Percentiles rank a stretch among this genome's conserved stretches.
Conservation (phyloP, 2,329 filamentous ascomycete species). For the Fusarium sp. region DNA sequence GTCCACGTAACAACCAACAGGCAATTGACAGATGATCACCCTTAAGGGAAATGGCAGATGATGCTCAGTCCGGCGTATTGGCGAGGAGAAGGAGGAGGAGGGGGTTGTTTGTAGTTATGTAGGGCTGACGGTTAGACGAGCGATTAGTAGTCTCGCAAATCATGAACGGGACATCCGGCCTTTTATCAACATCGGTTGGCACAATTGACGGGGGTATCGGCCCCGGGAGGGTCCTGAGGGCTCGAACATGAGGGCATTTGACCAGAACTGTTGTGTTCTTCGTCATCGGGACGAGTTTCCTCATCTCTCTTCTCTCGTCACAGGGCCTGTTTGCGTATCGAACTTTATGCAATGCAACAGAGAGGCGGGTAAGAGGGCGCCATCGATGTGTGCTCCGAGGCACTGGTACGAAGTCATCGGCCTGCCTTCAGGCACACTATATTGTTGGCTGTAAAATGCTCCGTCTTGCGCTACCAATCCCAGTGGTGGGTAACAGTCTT, state of each 20-base stretch:
- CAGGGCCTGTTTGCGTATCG: conserved; percentile 24
- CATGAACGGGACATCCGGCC: conserved; percentile 39
- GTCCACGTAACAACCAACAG: not conserved
- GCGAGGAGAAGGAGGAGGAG: not conserved
- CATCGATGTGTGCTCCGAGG: conserved; percentile 15
- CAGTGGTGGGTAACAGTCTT: conserved; percentile 31
- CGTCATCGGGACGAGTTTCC: conserved; percentile 30
- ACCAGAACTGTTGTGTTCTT: conserved; percentile 15
- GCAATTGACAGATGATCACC: not conserved
- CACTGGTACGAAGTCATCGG: conserved; percentile 22
- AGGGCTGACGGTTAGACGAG: conserved; percentile 40
- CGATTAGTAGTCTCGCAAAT: conserved; percentile 24
- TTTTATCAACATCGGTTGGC: conserved; percentile 37
- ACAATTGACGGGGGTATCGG: conserved; percentile 19
- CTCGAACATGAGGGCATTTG: conserved; percentile 17
- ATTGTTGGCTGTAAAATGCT: conserved; percentile 37
- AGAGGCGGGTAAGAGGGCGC: conserved; percentile 17
- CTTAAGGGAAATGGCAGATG: not conserved
- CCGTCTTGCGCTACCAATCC: conserved; percentile 17
- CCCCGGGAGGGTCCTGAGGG: conserved; percentile 12
- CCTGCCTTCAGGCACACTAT: conserved; percentile 31
- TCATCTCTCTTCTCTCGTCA: conserved; percentile 40
- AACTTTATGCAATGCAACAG: conserved; percentile 25
- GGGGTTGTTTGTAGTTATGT: conserved; percentile 28
- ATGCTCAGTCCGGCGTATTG: conserved; percentile 2